Conservation (phyloP, 1,284 basidiomycete species). For the Apiotrichum gamsii region DNA sequence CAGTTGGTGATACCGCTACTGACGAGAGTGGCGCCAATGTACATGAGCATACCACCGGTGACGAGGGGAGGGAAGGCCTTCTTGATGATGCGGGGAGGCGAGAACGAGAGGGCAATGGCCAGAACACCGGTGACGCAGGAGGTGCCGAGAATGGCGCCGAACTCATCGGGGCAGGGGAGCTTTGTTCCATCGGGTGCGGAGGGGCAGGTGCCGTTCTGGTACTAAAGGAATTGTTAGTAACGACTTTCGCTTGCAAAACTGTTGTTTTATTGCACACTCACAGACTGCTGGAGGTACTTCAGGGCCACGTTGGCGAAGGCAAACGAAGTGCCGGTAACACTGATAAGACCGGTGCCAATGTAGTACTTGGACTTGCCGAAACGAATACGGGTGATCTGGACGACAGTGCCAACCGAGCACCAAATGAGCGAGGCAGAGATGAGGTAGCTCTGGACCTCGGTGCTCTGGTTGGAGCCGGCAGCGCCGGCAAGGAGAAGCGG, state of each 20-base stretch:
- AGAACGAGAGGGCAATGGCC: constrained; percentile 28
- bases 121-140: constrained; percentile 25
- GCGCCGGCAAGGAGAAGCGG: constrained; percentile 28
- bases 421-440: constrained; percentile 32
- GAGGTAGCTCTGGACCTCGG: constrained; percentile 27
- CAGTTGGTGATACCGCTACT: constrained; percentile 31
- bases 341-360: constrained; percentile 32
- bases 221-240: constrained; percentile 3
- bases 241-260: no score
- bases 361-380: constrained; percentile 25
- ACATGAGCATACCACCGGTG: constrained; percentile 31
- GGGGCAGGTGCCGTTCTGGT: constrained; percentile 29
- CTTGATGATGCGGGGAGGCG: constrained; percentile 27
- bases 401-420: constrained; percentile 27
- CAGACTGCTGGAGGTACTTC: constrained; percentile 21
- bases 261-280: neutral
- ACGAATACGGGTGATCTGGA: constrained; percentile 24
- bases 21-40: constrained; percentile 32
- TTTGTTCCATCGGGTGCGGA: constrained; percentile 22
- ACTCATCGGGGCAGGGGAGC: constrained; percentile 30
- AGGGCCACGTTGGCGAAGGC: constrained; percentile 32
- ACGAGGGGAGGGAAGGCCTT: constrained; percentile 34
- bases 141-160: constrained; percentile 32
- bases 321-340: constrained; percentile 30
- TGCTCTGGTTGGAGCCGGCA: constrained; percentile 26